These are phyloP conservation scores for Magnolia kwangsiensis DNA, from an alignment of 164 flowering plant species.

Conservation along the genomic window DNA sequence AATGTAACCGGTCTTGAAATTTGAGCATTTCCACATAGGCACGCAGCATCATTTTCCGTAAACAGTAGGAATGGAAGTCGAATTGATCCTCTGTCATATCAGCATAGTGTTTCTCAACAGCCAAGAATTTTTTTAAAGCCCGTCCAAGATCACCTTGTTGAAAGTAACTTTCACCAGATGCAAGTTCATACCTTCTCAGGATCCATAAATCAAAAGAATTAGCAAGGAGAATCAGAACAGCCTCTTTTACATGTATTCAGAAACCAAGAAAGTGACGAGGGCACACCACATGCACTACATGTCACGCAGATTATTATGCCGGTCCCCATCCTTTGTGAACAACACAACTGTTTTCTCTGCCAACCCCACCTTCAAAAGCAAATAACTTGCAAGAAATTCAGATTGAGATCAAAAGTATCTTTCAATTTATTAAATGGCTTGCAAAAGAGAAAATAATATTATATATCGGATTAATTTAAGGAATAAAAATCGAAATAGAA, in stretches of 20 bases:
- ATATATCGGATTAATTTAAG: neutral
- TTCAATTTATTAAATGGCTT: neutral
- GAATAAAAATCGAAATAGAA: neutral
- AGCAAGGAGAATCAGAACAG: constrained; percentile 8
- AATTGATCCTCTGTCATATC: constrained; percentile 98
- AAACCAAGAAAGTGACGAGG: constrained; percentile 8
- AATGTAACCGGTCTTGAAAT: constrained; percentile 94
- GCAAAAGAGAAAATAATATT: neutral
- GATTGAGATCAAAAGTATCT: neutral
- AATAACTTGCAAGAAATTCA: constrained; percentile 1
- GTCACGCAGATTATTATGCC: constrained; percentile 94
- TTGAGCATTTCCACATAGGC: constrained; percentile 93
- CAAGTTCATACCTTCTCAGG: constrained; percentile 88
- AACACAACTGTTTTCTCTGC: constrained; percentile 96
- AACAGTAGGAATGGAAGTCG: constrained; percentile 97
- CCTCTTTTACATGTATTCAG: neutral
- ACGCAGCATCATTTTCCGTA: constrained; percentile 96
- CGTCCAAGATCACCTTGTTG: constrained; percentile 98
- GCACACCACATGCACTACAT: constrained; percentile 99
- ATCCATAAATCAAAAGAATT: constrained; percentile 12
- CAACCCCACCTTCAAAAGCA: constrained; percentile 58
- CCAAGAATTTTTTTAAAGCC: constrained; percentile 84
- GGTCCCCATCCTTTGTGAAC: constrained; percentile 98
- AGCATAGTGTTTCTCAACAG: constrained; percentile 98
- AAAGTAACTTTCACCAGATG: constrained; percentile 94